Evolutionary conservation across 768 basidiomycete species (phyloP).

Genomic region (Leccinum rimulosum): DNA sequence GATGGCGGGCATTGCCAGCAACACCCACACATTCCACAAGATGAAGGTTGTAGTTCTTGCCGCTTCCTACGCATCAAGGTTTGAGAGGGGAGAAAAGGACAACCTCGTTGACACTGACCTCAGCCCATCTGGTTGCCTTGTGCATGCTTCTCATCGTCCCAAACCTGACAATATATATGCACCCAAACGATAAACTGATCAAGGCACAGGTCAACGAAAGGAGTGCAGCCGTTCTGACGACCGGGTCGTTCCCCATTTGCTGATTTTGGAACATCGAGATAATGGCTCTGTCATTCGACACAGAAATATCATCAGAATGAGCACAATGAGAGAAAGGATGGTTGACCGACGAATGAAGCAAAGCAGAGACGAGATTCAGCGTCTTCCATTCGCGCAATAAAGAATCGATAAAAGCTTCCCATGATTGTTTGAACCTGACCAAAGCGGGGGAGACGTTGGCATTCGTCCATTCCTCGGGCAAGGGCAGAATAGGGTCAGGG

Average conservation of each 20-base stretch:
- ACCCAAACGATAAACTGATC: conserved; percentile 72
- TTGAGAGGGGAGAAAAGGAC: background rate
- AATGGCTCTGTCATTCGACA: conserved; percentile 48
- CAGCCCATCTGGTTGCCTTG: conserved; percentile 70
- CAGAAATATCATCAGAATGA: background rate
- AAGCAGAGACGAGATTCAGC: conserved; percentile 67
- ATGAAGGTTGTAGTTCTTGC: conserved; percentile 45
- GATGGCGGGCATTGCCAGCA: conserved; percentile 63
- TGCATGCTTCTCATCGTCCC: conserved; percentile 71
- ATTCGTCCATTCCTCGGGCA: conserved; percentile 51
- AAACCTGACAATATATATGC: conserved; percentile 71
- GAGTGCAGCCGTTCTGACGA: conserved; percentile 60
- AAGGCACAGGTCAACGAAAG: conserved; percentile 64
- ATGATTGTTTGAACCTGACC: conserved; percentile 58
- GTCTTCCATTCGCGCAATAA: conserved; percentile 78
- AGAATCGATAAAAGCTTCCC: conserved; percentile 72
- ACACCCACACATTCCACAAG: conserved; percentile 67
- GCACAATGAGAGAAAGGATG: background rate
- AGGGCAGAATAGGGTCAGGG: conserved; percentile 34
- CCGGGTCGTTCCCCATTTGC: conserved; percentile 52
- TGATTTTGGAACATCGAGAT: conserved; percentile 62
- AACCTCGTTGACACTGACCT: conserved; percentile 38
- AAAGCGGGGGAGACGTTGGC: conserved; percentile 60
- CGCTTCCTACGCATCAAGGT: conserved; percentile 48
- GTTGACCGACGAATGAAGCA: conserved; percentile 47